A percentile compares a stretch with the other conserved stretches of the same genome.
phyloP scores from a whole-genome alignment of 208 protist genomes.

The Trypanosoma theileri region DNA sequence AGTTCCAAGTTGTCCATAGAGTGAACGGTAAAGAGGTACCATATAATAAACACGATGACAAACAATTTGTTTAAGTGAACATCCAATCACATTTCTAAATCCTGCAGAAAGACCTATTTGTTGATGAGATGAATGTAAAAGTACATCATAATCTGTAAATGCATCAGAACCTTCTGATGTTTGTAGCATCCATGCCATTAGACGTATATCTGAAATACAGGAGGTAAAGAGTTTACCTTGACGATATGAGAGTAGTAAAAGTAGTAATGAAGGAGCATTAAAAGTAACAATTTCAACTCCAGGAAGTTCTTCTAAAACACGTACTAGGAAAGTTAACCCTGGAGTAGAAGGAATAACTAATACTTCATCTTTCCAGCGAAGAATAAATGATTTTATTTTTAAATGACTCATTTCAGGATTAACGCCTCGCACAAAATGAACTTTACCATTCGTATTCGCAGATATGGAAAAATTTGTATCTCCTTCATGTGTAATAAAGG shows the following conservation, averaged over 20 bases:
- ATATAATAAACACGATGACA: slow-evolving; percentile 76
- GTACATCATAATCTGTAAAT: slow-evolving; percentile 31
- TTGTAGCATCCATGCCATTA: slow-evolving; percentile 83
- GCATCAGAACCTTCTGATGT: slow-evolving; percentile 16
- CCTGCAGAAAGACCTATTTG: slow-evolving; percentile 21
- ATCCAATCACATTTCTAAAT: slow-evolving; percentile 8
- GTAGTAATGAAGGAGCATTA: slow-evolving; percentile 68
- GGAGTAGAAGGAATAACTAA: slow-evolving; percentile 40
- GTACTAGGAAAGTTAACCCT: slow-evolving; percentile 57
- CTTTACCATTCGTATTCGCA: slow-evolving; percentile 33
- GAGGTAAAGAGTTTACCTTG: slow-evolving; percentile 52
- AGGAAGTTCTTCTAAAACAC: slow-evolving; percentile 58
- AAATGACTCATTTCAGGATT: slow-evolving; percentile 40
- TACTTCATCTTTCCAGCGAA: slow-evolving; percentile 80
- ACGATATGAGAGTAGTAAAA: slow-evolving; percentile 55
- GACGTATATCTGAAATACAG: slow-evolving; percentile 79
- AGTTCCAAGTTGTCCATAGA: slow-evolving; percentile 78
- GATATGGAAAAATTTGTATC: slow-evolving; percentile 49
- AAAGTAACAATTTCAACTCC: slow-evolving; percentile 91
- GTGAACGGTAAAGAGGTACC: slow-evolving; percentile 67
- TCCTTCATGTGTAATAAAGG: slow-evolving; percentile 34
- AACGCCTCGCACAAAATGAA: slow-evolving; percentile 28
- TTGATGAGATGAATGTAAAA: slow-evolving; percentile 29
- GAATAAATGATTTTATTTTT: slow-evolving; percentile 40
- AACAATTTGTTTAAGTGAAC: slow-evolving; percentile 33